These are phyloP conservation scores for Sporisorium graminicola DNA, from an alignment of 1,284 basidiomycete genomes.

Conservation along the genomic window DNA sequence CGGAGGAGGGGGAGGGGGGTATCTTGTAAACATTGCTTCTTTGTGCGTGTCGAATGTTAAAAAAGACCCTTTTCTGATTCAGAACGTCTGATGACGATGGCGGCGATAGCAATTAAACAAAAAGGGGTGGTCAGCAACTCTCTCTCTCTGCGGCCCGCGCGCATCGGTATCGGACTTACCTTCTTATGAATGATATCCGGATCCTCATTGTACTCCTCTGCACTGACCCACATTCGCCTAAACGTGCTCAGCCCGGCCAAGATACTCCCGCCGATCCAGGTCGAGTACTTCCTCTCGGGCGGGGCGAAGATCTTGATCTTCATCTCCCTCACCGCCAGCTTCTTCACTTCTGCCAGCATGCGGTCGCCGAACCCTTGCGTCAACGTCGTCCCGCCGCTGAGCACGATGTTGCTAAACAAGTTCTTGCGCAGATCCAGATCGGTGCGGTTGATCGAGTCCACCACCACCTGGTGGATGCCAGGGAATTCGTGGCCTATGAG, in stretches of 20 bases:
- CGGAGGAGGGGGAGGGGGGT: neutral
- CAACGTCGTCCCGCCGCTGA: constrained; percentile 92
- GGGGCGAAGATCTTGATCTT: constrained; percentile 99
- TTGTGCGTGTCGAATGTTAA: neutral
- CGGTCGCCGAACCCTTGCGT: constrained; percentile 84
- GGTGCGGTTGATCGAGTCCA: constrained; percentile 73
- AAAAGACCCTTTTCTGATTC: neutral
- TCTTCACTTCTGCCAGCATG: constrained; percentile 93
- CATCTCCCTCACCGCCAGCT: constrained; percentile 93
- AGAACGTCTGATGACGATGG: constrained; percentile 18
- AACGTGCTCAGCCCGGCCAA: constrained; percentile 95
- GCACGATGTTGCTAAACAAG: constrained; percentile 94
- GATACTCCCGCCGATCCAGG: constrained; percentile 91
- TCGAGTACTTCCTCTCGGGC: constrained; percentile 99
- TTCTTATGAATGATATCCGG: constrained; percentile 93
- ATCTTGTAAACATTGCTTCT: constrained; percentile 7
- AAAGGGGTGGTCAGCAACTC: neutral
- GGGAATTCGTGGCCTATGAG: constrained; percentile 95
- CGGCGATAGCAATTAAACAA: neutral
- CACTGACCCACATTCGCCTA: constrained; percentile 88
- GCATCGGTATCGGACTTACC: constrained; percentile 17
- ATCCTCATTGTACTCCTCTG: constrained; percentile 99
- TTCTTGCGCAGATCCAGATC: constrained; percentile 89
- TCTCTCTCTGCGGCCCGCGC: too few relatives aligned
- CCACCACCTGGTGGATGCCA: constrained; percentile 89